Percentiles rank a stretch among this genome's conserved stretches.
phyloP scores from a whole-genome alignment of 1,139 yeast species.

The Hyphopichia buzzinii region DNA sequence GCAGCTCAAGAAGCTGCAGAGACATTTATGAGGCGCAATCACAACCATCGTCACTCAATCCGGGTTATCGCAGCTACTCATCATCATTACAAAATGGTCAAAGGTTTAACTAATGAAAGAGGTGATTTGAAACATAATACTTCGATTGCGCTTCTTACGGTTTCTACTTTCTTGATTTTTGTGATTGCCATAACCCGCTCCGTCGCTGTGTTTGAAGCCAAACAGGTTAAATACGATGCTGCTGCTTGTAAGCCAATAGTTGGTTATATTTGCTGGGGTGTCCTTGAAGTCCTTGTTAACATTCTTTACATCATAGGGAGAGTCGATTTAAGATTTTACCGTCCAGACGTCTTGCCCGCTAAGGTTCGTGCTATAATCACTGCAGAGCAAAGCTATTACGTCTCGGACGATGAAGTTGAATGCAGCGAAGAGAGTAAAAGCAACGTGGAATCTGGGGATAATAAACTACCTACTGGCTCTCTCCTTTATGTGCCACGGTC shows the following conservation, averaged over 20 bases:
- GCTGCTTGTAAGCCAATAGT: slow-evolving; percentile 43
- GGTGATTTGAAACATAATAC: slow-evolving; percentile 37
- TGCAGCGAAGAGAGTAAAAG: too few relatives aligned
- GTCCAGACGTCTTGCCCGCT: slow-evolving; percentile 59
- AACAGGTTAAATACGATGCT: slow-evolving; percentile 14
- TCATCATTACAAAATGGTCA: slow-evolving; percentile 41
- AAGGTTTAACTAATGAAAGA: slow-evolving; percentile 40
- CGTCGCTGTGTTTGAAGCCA: slow-evolving; percentile 31
- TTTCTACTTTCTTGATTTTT: slow-evolving; percentile 33
- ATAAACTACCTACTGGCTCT: too few relatives aligned
- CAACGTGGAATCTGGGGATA: too few relatives aligned
- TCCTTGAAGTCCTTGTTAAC: slow-evolving; percentile 57
- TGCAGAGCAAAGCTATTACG: slow-evolving; percentile 38
- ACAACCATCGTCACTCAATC: slow-evolving; percentile 42
- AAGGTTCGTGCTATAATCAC: slow-evolving; percentile 41
- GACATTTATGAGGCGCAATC: slow-evolving; percentile 43
- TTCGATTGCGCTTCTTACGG: slow-evolving; percentile 29
- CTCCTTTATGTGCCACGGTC: too few relatives aligned
- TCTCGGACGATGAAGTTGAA: slow-evolving; percentile 25
- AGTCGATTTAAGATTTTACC: slow-evolving; percentile 73
- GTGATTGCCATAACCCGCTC: slow-evolving; percentile 31
- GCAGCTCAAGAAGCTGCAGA: slow-evolving; percentile 42
- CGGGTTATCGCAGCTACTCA: slow-evolving; percentile 46
- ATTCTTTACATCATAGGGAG: slow-evolving; percentile 57
- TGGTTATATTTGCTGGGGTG: slow-evolving; percentile 65